A percentile compares a stretch with the other conserved stretches of the same genome.
Conservation (phyloP, 768 basidiomycete species). For the Hypholoma sublateritium region DNA sequence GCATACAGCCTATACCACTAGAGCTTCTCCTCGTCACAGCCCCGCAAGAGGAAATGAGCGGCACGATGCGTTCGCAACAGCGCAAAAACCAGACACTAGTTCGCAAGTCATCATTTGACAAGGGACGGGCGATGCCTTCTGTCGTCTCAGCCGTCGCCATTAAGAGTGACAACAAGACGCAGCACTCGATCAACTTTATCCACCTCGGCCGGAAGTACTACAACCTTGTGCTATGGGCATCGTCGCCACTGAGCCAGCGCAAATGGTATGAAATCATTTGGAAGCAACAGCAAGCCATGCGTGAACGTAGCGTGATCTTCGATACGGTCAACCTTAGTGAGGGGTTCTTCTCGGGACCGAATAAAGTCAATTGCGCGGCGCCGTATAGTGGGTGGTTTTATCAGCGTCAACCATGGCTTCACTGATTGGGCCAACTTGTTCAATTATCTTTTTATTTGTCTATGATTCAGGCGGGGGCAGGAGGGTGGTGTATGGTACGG, state of each 20-base stretch:
- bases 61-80: conserved; percentile 33
- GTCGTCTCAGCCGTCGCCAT: conserved; percentile 50
- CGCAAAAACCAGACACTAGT: conserved; percentile 46
- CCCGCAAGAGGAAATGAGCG: conserved; percentile 62
- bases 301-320: conserved; percentile 84
- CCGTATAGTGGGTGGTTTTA: conserved; percentile 66
- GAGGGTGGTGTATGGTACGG: conserved; percentile 93
- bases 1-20: conserved; percentile 84
- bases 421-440: conserved; percentile 5
- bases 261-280: conserved; percentile 94
- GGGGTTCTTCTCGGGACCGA: conserved; percentile 81
- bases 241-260: conserved; percentile 76
- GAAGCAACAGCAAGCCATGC: conserved; percentile 84
- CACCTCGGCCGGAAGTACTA: conserved; percentile 94
- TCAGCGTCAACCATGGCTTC: neutral
- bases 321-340: conserved; percentile 84
- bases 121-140: conserved; percentile 33
- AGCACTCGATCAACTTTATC: conserved; percentile 89
- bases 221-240: conserved; percentile 88
- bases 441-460: neutral
- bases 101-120: conserved; percentile 43
- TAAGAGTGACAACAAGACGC: conserved; percentile 69
- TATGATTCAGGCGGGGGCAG: conserved; percentile 65
- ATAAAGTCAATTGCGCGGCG: conserved; percentile 92
- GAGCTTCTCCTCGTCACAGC: conserved; percentile 86